phyloP scores from a whole-genome alignment of 2,329 filamentous ascomycete genomes.

The Clarireedia paspali region DNA sequence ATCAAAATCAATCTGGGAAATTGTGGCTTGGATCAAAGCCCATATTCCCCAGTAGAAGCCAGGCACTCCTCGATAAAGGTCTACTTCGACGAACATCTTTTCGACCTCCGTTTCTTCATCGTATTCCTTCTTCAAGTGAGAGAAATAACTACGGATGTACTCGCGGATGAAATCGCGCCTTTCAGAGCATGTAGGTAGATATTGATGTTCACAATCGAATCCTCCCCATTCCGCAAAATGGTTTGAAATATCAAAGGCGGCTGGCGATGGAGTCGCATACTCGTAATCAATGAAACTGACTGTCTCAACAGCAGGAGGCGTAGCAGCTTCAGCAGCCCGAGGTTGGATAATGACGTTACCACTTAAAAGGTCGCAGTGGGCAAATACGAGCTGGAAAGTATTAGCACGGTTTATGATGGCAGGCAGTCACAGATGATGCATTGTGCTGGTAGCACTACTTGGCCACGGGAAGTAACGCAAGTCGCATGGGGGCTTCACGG shows the following conservation, averaged over 20 bases:
- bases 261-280: constrained; percentile 88
- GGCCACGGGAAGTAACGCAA: background rate
- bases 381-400: constrained; percentile 66
- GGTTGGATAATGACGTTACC: constrained; percentile 89
- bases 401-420: constrained; percentile 13
- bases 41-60: constrained; percentile 92
- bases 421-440: background rate
- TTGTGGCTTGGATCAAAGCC: constrained; percentile 89
- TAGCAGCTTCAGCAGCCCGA: constrained; percentile 25
- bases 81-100: constrained; percentile 71
- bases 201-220: constrained; percentile 85
- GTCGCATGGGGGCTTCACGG: constrained; percentile 6
- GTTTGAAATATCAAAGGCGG: constrained; percentile 93
- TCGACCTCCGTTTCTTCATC: constrained; percentile 56
- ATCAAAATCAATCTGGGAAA: constrained; percentile 94
- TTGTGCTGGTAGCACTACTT: constrained; percentile 3
- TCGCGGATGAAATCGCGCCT: constrained; percentile 75
- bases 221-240: constrained; percentile 98
- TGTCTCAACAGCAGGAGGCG: constrained; percentile 36
- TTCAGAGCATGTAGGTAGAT: constrained; percentile 70
- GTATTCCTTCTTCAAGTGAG: constrained; percentile 36
- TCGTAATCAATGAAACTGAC: constrained; percentile 97
- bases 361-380: constrained; percentile 91
- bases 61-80: constrained; percentile 79
- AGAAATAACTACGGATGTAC: constrained; percentile 71